Evolutionary conservation across 192 early-diverging fungal genomes (phyloP).

Genomic region (Diversispora eburnea): DNA sequence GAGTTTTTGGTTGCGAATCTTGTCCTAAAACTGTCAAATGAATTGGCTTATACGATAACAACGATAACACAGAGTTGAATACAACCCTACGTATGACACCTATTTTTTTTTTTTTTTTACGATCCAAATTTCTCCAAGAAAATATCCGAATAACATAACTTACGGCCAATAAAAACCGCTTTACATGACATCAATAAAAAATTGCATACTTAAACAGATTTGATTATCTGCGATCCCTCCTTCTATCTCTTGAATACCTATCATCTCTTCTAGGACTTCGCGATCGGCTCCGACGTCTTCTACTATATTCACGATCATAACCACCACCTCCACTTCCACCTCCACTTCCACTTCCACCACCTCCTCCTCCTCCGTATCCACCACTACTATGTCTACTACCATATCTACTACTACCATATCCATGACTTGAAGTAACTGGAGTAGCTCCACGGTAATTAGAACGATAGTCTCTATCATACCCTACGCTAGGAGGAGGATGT

Average conservation of each 20-base stretch:
- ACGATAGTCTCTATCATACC: constrained; percentile 40
- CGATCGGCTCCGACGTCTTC: constrained; percentile 39
- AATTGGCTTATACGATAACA: not conserved
- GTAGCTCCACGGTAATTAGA: constrained; percentile 24
- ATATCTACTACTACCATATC: constrained; percentile 29
- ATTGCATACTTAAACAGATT: not conserved
- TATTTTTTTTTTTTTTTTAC: no score
- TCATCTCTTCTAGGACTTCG: constrained; percentile 26
- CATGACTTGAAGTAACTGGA: constrained; percentile 27
- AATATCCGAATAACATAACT: not conserved
- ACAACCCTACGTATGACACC: no score
- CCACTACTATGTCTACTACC: constrained; percentile 32
- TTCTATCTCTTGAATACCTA: constrained; percentile 25
- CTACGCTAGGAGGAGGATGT: not conserved
- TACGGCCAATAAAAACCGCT: not conserved
- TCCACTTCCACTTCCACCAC: constrained; percentile 32
- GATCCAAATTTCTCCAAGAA: not conserved
- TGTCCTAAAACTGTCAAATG: constrained; percentile 9
- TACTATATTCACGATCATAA: constrained; percentile 52
- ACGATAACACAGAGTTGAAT: not conserved
- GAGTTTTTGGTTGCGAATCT: not conserved
- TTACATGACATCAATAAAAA: not conserved
- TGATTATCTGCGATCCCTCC: constrained; percentile 2
- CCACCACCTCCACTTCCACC: constrained; percentile 22
- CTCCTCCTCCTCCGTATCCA: constrained; percentile 39